phyloP scores from a whole-genome alignment of 2,329 filamentous ascomycete species.

The Mycocentrospora acerina region DNA sequence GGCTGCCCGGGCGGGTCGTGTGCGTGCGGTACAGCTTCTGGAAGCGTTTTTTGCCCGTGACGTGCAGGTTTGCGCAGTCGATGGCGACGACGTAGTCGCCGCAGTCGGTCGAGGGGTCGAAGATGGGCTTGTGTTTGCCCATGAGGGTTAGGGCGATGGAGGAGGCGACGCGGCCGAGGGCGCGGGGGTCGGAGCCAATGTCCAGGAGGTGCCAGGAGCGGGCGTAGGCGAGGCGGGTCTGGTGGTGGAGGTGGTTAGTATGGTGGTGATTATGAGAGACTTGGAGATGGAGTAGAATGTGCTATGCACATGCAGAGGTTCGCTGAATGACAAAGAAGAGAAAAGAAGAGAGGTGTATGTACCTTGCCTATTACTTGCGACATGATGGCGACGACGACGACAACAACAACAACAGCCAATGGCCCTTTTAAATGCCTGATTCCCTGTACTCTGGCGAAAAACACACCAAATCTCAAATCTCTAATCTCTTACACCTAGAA shows the following conservation, averaged over 20 bases:
- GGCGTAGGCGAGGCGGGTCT: conserved; percentile 97
- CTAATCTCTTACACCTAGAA: too few species aligned
- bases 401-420: too few species aligned
- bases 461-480: too few species aligned
- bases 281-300: background rate
- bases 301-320: conserved; percentile 20
- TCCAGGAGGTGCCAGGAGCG: conserved; percentile 93
- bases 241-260: conserved; percentile 7
- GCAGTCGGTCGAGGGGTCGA: conserved; percentile 95
- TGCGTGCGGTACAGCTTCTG: conserved; percentile 97
- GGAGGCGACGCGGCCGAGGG: conserved; percentile 86
- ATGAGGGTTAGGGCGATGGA: conserved; percentile 85
- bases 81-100: conserved; percentile 98
- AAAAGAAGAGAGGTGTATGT: conserved; percentile 45
- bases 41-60: conserved; percentile 86
- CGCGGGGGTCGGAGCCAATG: conserved; percentile 65
- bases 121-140: conserved; percentile 99
- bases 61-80: conserved; percentile 81
- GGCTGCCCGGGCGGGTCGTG: conserved; percentile 82
- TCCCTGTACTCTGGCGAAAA: too few species aligned
- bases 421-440: conserved; percentile 17
- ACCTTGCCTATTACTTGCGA: conserved; percentile 79
- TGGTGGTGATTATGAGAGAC: background rate
- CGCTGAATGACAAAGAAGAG: too few species aligned
- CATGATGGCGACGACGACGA: conserved; percentile 60